A percentile compares a stretch with the other conserved stretches of the same genome.
These are phyloP conservation scores for Torulaspora maleeae DNA, from an alignment of 805 yeast species.

Conservation along the genomic window DNA sequence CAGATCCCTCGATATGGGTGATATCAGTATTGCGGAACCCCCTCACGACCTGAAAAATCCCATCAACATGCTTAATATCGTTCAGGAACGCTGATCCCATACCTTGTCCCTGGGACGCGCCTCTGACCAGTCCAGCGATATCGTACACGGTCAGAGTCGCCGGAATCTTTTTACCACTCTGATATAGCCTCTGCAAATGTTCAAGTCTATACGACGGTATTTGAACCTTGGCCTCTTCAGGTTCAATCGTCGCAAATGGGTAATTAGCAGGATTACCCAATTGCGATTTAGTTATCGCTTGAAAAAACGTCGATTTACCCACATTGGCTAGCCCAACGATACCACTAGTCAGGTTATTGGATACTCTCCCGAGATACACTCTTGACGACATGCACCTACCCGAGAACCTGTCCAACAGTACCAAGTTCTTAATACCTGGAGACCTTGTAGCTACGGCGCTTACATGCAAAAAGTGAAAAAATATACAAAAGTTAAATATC, in stretches of 20 bases:
- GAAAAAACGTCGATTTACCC: slow-evolving; percentile 96
- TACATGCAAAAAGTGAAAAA: background rate
- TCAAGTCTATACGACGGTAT: slow-evolving; percentile 64
- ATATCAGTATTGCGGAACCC: slow-evolving; percentile 72
- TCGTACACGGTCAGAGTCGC: slow-evolving; percentile 68
- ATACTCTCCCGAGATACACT: slow-evolving; percentile 74
- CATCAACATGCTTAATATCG: slow-evolving; percentile 76
- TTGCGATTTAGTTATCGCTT: slow-evolving; percentile 88
- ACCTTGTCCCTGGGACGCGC: slow-evolving; percentile 82
- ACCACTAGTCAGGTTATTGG: slow-evolving; percentile 69
- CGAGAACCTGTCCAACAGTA: background rate
- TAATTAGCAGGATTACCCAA: slow-evolving; percentile 96
- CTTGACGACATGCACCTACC: slow-evolving; percentile 39
- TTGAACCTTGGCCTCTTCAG: slow-evolving; percentile 69
- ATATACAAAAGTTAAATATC: slow-evolving; percentile 26
- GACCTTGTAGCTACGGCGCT: background rate
- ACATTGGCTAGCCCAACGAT: slow-evolving; percentile 93
- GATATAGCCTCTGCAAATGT: slow-evolving; percentile 50
- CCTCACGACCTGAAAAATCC: slow-evolving; percentile 74
- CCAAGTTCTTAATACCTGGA: background rate
- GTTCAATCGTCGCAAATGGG: slow-evolving; percentile 89
- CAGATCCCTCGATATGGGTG: slow-evolving; percentile 67
- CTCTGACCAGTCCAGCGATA: slow-evolving; percentile 78
- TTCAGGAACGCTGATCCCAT: slow-evolving; percentile 75
- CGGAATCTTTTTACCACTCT: slow-evolving; percentile 59